Base-by-base conservation (phyloP, 1,139 yeast genomes). In the Saccharomyces pastorianus region DNA sequence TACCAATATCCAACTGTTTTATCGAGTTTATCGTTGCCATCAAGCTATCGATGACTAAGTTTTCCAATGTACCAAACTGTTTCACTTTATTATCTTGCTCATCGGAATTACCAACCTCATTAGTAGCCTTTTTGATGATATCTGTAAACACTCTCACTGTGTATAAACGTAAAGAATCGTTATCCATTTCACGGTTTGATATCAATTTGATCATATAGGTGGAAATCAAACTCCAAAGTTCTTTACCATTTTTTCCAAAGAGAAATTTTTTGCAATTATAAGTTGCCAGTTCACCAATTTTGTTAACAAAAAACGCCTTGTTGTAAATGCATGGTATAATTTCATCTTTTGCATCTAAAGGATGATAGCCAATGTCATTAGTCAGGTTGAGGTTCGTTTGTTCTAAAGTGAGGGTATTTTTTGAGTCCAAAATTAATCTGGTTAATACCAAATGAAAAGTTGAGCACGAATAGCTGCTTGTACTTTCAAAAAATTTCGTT, bases 401-500 rank as follows among this genome's bases (percentile, higher is more conserved):
- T 26, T 62, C 63, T 46, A 28, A 38, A 25, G 11, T 56, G 7
- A 70, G 55, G 13, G 71, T 55, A 0, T 57, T 58, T 32, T 71
- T 67, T 1, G 83, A 77, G 8, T 83, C 69, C 1, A 66, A 66
- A 6, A 80, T 74, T 46, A 84, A 62, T 1, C 82, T 75, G 0
- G 67, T 62, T 1, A 83, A 55, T 34, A 87, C 65, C 17, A 73
- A 75, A 7, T 65, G 56, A 59, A 82, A 84, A 2, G 88, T 76
- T 1, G 70, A 69, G 2, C 70, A 66, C 0, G 83, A 77, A 59
- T 81, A 85, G 6, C 76, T 77, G 46, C 71, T 72, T 2, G 91
- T 77, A 53, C 86, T 82, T 44, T 84, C 90, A 51, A 79, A 71
- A 46, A 90, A 73, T 58, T 83, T 84, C n/a, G 71, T 69, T 31